Evolutionary conservation across 2,329 filamentous ascomycete genomes (phyloP).

Genomic region (Colletotrichum brevisporum): DNA sequence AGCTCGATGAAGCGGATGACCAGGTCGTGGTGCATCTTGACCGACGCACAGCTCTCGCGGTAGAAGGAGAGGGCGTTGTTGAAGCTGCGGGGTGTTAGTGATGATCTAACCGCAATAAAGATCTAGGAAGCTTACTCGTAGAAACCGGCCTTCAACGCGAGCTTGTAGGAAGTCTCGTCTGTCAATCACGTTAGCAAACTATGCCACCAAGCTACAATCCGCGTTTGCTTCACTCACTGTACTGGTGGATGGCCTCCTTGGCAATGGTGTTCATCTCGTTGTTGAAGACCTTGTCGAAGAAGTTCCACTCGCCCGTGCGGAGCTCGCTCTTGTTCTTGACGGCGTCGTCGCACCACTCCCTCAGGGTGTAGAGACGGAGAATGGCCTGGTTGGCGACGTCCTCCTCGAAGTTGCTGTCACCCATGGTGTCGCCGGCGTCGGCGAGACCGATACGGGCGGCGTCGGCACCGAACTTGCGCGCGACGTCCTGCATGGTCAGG

Average conservation of each 20-base stretch:
- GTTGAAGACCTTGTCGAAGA: slow-evolving; percentile 91
- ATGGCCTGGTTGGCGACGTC: slow-evolving; percentile 93
- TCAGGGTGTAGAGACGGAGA: slow-evolving; percentile 78
- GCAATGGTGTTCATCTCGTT: slow-evolving; percentile 93
- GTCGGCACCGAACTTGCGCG: slow-evolving; percentile 94
- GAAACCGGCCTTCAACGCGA: slow-evolving; percentile 87
- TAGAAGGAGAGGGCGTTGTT: slow-evolving; percentile 91
- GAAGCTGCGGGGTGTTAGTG: slow-evolving; percentile 59
- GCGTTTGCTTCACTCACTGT: slow-evolving; percentile 59
- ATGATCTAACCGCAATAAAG: not conserved
- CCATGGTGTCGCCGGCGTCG: slow-evolving; percentile 93
- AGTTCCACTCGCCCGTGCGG: slow-evolving; percentile 82
- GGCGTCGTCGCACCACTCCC: slow-evolving; percentile 92
- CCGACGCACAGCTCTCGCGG: slow-evolving; percentile 84
- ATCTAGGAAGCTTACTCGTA: slow-evolving; percentile 73
- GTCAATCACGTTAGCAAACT: not conserved
- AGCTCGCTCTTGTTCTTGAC: slow-evolving; percentile 78
- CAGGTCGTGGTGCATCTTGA: slow-evolving; percentile 89
- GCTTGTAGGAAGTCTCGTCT: slow-evolving; percentile 61
- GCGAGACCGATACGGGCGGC: slow-evolving; percentile 92
- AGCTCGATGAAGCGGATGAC: slow-evolving; percentile 86
- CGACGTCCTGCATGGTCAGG: slow-evolving; percentile 87
- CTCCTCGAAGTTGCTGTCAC: slow-evolving; percentile 98
- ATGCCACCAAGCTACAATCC: too few species aligned
- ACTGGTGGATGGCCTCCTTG: slow-evolving; percentile 83